A percentile compares a stretch with the other conserved stretches of the same genome.
Conservation (phyloP, 768 basidiomycete species). For the Calvatia gigantea region DNA sequence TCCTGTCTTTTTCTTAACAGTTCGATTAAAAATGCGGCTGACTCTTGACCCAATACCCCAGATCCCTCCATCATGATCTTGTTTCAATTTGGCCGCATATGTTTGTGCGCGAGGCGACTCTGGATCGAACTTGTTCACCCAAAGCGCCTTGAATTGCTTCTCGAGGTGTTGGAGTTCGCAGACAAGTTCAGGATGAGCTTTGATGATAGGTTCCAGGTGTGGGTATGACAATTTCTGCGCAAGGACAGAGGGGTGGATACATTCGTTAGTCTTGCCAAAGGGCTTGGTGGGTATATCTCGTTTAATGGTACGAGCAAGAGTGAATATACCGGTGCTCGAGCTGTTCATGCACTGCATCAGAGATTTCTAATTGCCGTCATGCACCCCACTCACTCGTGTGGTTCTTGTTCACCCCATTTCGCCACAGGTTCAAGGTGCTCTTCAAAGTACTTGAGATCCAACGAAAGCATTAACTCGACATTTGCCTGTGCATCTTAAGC, state of each 20-base stretch:
- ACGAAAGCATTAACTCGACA: constrained; percentile 48
- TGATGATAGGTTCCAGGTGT: constrained; percentile 31
- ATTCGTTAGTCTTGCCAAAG: constrained; percentile 51
- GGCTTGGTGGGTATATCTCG: constrained; percentile 44
- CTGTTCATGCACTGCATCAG: constrained; percentile 26
- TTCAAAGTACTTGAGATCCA: constrained; percentile 52
- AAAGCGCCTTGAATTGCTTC: constrained; percentile 40
- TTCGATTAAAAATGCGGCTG: neutral
- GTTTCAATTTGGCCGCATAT: constrained; percentile 16
- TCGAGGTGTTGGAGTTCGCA: constrained; percentile 47
- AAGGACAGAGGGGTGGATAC: constrained; percentile 57
- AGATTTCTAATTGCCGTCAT: neutral
- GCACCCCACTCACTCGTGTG: constrained; percentile 54
- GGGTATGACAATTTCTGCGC: constrained; percentile 35
- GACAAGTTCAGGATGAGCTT: constrained; percentile 42
- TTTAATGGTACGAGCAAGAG: constrained; percentile 37
- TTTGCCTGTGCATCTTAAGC: constrained; percentile 41
- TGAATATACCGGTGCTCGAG: constrained; percentile 52
- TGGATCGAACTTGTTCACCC: constrained; percentile 36
- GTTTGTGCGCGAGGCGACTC: constrained; percentile 18
- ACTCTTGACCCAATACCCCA: constrained; percentile 8
- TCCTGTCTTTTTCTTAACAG: neutral
- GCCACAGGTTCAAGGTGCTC: constrained; percentile 48
- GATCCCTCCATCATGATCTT: constrained; percentile 9
- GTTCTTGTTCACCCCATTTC: constrained; percentile 58